Base-by-base conservation (phyloP, 129 eudicot genomes). In the Lactuca saligna region DNA sequence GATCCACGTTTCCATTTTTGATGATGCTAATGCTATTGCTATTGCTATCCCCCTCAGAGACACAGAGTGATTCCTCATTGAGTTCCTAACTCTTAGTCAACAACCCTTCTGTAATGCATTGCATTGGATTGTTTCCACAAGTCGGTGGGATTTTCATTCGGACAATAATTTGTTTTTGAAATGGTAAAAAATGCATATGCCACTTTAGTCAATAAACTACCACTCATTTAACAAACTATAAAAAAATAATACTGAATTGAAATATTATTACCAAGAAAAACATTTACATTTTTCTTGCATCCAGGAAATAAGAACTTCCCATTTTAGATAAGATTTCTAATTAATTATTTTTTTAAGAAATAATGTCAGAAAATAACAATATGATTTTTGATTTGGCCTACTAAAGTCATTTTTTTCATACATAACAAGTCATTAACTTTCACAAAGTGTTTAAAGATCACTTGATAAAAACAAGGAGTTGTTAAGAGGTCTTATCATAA, bases 21-120 rank as follows among this genome's bases (percentile, higher is more conserved):
- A 53, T 15, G 57, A 53, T 50, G 56, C 56, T 50, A 14, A 13
- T 46, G n/a, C 51, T 46, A n/a, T 15, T 46, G n/a, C 51, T 46
- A n/a, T 15, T 53, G 57, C 57, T 16, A 53, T 53, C 57, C 57
- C 29, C 57, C 57, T 53, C 56, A 53, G 57, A 53, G 17, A 53
- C 57, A 13, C 57, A 53, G 7, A 53, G 3, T 17, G 20, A 53
- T 15, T 25, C 57, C 57, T 53, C 10, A 7, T 53, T 53, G 29
- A 17, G 10, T 53, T 51, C 17, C 6, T 2, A n/a, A 53, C 3
- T 5, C 9, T 41, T 41, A 5, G 46, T 14, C 57, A 53, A 16
- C 17, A 53, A 53, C 6, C 56, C 20, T 50, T 50, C 56, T 50
- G 16, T 13, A 50, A 14, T 50, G 56, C 56, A 50, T 50, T 9